Evolutionary conservation across 768 basidiomycete species (phyloP).

Genomic region (Tephrocybe sp.): DNA sequence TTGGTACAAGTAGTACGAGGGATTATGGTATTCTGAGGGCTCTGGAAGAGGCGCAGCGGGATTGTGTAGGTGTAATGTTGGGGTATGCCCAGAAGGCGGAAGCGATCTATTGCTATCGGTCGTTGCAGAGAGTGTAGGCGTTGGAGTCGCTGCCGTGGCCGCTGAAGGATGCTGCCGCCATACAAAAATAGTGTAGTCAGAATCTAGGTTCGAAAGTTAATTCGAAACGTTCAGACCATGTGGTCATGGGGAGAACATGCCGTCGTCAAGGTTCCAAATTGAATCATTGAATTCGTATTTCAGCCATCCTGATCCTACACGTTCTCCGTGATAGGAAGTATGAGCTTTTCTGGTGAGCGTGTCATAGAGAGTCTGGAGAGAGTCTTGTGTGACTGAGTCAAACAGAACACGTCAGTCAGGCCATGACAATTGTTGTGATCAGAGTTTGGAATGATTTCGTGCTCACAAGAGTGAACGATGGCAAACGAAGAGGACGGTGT

Average conservation of each 20-base stretch:
- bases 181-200: constrained; percentile 85
- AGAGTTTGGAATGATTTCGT: background rate
- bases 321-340: constrained; percentile 55
- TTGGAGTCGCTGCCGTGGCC: constrained; percentile 19
- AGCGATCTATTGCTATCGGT: constrained; percentile 26
- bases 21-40: constrained; percentile 65
- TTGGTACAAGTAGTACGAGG: constrained; percentile 69
- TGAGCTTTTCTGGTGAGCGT: constrained; percentile 70
- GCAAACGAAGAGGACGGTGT: constrained; percentile 77
- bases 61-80: constrained; percentile 66
- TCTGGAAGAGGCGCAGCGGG: constrained; percentile 58
- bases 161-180: constrained; percentile 61
- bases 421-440: constrained; percentile 1
- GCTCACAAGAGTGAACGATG: constrained; percentile 72
- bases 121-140: constrained; percentile 22
- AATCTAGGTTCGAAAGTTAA: constrained; percentile 55
- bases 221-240: background rate
- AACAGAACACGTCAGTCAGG: constrained; percentile 9
- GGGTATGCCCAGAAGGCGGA: constrained; percentile 28
- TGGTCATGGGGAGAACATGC: constrained; percentile 45
- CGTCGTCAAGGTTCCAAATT: constrained; percentile 89
- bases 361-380: constrained; percentile 61
- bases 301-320: constrained; percentile 77
- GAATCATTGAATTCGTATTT: constrained; percentile 83
- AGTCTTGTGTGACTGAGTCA: constrained; percentile 64